Evolutionary conservation across 352 stramenopile species (phyloP), one percentile per base, ranked within the genome.

Genomic region (Pythium biforme): DNA sequence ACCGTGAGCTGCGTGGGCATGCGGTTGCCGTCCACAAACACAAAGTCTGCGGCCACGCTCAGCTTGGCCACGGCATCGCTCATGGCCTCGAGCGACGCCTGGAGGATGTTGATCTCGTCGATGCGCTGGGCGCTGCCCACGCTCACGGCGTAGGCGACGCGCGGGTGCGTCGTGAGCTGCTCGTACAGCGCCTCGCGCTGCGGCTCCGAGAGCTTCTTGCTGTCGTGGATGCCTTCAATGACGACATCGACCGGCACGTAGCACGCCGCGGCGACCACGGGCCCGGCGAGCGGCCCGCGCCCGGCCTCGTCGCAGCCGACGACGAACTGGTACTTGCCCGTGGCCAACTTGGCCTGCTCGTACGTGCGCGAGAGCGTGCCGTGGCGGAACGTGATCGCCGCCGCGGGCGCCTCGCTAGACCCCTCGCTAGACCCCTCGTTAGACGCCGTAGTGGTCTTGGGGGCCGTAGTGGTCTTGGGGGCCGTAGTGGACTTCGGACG

Each of bases 21-120:
- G 65, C 90, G 87, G 65, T 99, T 99, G 40, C 97, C 97, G 76
- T 99, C 97, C 49, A 99, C 89, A 6, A 99, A 83, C 39, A 97
- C 93, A 61, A 97, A 96, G 46, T 92, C 84, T 2, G 59, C 65
- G 1, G 43, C 54, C 48, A 67, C 59, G 29, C 47, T 19, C 0
- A 97, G 73, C 27, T 72, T 68, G 31, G 94, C 74, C 23, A 95
- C 89, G 4, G 89, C 90, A 64, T 95, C 87, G 50, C 74, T 73
- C 97, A 99, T 99, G 12, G 83, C 95, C 68, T 98, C 83, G 40
- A 99, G 76, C 15, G 96, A 98, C 19, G 97, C 97, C 82, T 99
- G 95, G 29, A 99, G 77, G 72, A 99, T 99, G 75, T 99, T 99
- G 66, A 99, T 97, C 79, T 98, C 87, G 75, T 99, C 97, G 76